Conservation (phyloP, 345 rosid species). For the Rhodamnia rubescens region DNA sequence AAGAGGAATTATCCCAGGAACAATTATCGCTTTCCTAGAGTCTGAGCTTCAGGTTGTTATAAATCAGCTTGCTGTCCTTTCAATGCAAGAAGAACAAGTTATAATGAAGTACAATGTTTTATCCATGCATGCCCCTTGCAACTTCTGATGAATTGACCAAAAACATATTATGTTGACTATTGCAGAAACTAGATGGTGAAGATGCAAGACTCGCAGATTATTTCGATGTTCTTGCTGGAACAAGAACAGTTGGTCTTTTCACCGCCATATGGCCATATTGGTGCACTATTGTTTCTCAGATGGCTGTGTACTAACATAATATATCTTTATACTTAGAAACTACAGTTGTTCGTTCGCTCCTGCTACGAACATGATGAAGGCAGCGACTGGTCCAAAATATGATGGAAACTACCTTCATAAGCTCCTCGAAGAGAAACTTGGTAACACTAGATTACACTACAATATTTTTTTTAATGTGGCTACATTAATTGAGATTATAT, state of each 20-base stretch:
- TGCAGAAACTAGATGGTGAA: conserved; percentile 23
- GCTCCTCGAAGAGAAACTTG: conserved; percentile 9
- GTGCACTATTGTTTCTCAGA: not conserved
- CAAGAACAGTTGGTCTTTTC: conserved; percentile 26
- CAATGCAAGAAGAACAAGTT: not conserved
- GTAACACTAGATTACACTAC: not conserved
- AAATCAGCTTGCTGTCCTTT: not conserved
- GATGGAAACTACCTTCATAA: conserved; percentile 14
- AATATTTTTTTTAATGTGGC: no score
- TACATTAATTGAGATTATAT: no score
- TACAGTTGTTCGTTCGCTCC: not conserved
- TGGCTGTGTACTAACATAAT: not conserved
- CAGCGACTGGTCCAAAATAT: conserved; percentile 16
- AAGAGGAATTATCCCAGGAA: conserved; percentile 28
- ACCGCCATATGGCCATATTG: conserved; percentile 12
- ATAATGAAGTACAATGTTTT: not conserved
- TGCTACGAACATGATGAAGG: not conserved
- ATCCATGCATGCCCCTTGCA: not conserved
- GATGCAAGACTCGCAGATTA: conserved; percentile 21
- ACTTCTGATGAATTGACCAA: not conserved
- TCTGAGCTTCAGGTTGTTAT: conserved; percentile 16
- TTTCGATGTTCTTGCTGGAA: conserved; percentile 19
- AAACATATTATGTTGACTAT: not conserved
- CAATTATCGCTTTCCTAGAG: conserved; percentile 18
- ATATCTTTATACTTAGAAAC: not conserved